Base-by-base conservation (phyloP, 257 asterid genomes). In the Solanum rostratum region DNA sequence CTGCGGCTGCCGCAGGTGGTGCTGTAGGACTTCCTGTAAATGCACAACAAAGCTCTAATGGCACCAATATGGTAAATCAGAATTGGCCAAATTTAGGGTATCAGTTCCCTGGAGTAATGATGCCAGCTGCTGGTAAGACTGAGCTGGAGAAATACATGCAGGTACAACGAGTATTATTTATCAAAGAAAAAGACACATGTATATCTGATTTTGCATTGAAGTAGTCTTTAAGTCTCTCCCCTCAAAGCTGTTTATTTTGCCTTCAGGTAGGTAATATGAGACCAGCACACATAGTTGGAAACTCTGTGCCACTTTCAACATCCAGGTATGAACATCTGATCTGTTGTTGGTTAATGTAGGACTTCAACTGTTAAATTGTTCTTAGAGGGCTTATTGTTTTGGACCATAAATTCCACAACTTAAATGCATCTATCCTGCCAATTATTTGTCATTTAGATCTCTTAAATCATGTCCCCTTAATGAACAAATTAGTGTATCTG, bases 1-100 rank as follows among this genome's bases (percentile, higher is more conserved):
- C 95, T 70, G 91, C 97, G 9, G 92, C 98, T 66, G 96, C 96
- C 52, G 97, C 92, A 81, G 91, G 92, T 66, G 95, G 93, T 62
- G 84, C 86, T 82, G 86, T 85, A 79, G 91, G 91, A 87, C 87
- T 76, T 78, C 92, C 91, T 70, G 91, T 88, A 66, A 91, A 89
- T 89, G 46, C 90, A 63, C 95, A 91, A 73, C 87, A 85, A 76
- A 95, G 89, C 85, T 78, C 86, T 63, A 95, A 91, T 54, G 92
- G 95, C 15, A 66, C 90, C 89, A 89, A 86, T 86, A 84, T 91
- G 66, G 85, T 92, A 79, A 85, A 86, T 88, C 99, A 96, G 86
- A 87, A 83, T 89, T 93, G 93, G 98, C 89, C 92, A 65, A 94
- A 89, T 88, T 88, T 83, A 82, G 97, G 95, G 86, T 90, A 88